These are phyloP conservation scores for Trametes cubensis DNA, from an alignment of 768 basidiomycete genomes.

Conservation along the genomic window DNA sequence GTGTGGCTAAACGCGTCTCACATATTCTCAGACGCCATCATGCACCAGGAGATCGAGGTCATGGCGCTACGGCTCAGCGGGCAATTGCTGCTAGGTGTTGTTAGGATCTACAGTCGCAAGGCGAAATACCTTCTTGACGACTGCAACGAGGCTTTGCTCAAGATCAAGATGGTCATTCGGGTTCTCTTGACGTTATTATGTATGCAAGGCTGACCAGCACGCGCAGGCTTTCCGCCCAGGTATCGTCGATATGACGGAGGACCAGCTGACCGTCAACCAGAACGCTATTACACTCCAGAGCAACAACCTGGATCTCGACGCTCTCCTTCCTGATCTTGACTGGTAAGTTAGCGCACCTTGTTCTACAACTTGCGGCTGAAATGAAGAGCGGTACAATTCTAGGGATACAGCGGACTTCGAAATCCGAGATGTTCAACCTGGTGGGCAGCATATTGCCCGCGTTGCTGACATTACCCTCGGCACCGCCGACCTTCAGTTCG, in stretches of 20 bases:
- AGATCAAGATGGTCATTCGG: constrained; percentile 84
- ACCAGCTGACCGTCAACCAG: constrained; percentile 83
- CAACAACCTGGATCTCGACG: constrained; percentile 76
- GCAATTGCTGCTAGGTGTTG: constrained; percentile 93
- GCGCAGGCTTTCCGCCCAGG: constrained; percentile 90
- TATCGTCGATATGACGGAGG: constrained; percentile 94
- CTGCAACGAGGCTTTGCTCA: constrained; percentile 93
- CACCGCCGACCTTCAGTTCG: constrained; percentile 69
- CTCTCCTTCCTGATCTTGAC: constrained; percentile 77
- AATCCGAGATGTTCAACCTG: constrained; percentile 61
- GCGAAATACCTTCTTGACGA: constrained; percentile 98
- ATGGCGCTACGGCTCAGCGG: constrained; percentile 98
- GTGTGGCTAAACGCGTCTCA: not conserved
- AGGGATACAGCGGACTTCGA: constrained; percentile 81
- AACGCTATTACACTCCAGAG: constrained; percentile 87
- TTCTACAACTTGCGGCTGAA: not conserved
- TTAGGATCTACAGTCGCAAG: constrained; percentile 96
- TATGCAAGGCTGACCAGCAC: not conserved
- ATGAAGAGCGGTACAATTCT: constrained; percentile 14
- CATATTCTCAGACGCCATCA: constrained; percentile 71
- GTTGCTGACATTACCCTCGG: constrained; percentile 88
- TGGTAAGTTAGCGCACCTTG: constrained; percentile 48
- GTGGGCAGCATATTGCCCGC: constrained; percentile 81
- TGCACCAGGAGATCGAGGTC: constrained; percentile 88
- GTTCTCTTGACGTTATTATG: constrained; percentile 7